Base-by-base conservation (phyloP, 768 basidiomycete species). In the Cubamyces lactineus region DNA sequence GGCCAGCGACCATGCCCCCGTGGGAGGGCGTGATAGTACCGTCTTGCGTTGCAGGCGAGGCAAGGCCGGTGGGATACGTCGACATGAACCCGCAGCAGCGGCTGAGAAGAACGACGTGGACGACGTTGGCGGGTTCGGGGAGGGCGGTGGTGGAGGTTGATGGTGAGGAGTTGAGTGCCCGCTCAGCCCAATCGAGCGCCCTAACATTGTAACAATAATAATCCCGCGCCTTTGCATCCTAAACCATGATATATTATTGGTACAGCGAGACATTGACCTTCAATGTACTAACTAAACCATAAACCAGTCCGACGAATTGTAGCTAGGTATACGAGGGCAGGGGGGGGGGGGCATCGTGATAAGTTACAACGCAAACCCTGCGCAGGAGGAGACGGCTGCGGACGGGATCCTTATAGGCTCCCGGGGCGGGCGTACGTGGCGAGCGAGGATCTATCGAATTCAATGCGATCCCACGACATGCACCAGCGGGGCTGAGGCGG, bases 1-100 rank as follows among this genome's bases (percentile, higher is more conserved):
- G 81, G 67, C 83, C 86, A 63, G 72, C 75, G 73, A 84, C 78
- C 61, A 77, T 77, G 54, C 80, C 81, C 59, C 82, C 85, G 73
- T 86, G 83, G 50, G 83, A 79, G 54, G 83, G 82, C 46, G 79
- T 80, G 47, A 67, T 54, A 49, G 74, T 64, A 64, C 78, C 79
- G 47, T 64, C 67, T 65, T 62, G 56, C 59, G 64, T 50, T 62
- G 55, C 45, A 53, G 56, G 46, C 59, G 62, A 30, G 52, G 55
- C 47, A 74, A 63, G 30, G 57, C 74, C 61, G 77, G 80, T 78
- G n/a, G 81, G 80, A 71, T 84, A 86, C 64, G 80, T 65, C 57
- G 75, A 75, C 79, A 81, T 81, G 53, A 55, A 68, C 62, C 53
- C 54, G 53, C 61, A n/a, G 42, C 40, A 55, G 61, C 40, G 50